A percentile compares a stretch with the other conserved stretches of the same genome.
phyloP scores from a whole-genome alignment of 768 basidiomycete species.

The Boletus rubropictus region DNA sequence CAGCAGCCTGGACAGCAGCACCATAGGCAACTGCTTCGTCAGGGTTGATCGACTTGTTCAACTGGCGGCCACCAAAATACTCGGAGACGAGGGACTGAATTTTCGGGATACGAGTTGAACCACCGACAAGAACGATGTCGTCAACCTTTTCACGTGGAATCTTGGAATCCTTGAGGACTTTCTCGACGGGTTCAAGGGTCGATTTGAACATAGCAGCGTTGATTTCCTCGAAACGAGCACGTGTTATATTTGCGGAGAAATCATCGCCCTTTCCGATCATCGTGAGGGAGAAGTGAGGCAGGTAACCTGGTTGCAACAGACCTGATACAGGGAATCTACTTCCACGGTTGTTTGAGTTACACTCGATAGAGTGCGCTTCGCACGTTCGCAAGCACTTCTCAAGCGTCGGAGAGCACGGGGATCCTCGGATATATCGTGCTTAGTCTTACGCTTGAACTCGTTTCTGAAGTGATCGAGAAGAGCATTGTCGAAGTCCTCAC shows the following conservation, averaged over 20 bases:
- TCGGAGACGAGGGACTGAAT: constrained; percentile 97
- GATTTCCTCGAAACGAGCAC: constrained; percentile 99
- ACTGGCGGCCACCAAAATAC: constrained; percentile 94
- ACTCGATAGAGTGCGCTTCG: constrained; percentile 96
- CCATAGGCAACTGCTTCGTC: constrained; percentile 99
- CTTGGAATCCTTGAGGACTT: constrained; percentile 98
- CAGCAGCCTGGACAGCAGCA: constrained; percentile 98
- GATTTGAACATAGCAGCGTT: constrained; percentile 94
- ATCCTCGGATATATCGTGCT: constrained; percentile 95
- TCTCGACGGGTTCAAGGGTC: constrained; percentile 96
- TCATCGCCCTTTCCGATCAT: constrained; percentile 71
- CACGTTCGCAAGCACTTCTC: constrained; percentile 97
- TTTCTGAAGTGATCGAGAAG: constrained; percentile 98
- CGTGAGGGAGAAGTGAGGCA: constrained; percentile 4
- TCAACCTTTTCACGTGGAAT: constrained; percentile 96
- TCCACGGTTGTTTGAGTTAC: constrained; percentile 99
- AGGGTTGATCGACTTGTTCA: constrained; percentile 99
- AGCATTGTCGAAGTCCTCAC: constrained; percentile 99
- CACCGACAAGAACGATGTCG: constrained; percentile 99
- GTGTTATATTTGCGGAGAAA: constrained; percentile 97
- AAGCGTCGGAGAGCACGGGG: constrained; percentile 94
- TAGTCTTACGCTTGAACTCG: constrained; percentile 97
- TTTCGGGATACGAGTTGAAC: constrained; percentile 99
- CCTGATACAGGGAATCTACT: constrained; percentile 97
- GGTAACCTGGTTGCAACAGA: constrained; percentile 27